These are phyloP conservation scores for Pulveroboletus sp. DNA, from an alignment of 768 basidiomycete genomes.

Conservation along the genomic window DNA sequence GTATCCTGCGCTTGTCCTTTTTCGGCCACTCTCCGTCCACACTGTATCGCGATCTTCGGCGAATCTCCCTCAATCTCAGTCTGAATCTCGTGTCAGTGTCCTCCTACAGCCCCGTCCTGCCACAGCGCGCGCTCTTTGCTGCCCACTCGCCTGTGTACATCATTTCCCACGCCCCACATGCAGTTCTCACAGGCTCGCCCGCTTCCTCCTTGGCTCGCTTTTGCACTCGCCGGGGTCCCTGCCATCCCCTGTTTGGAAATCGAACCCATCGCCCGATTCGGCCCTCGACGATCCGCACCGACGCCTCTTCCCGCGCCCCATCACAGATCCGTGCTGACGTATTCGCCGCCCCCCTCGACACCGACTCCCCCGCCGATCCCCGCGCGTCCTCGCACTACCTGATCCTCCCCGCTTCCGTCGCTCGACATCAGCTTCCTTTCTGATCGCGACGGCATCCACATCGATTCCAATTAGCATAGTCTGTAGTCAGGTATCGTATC, in stretches of 20 bases:
- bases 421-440: slow-evolving; percentile 20
- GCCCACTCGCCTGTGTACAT: neutral
- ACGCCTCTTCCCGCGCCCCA: slow-evolving; percentile 10
- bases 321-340: slow-evolving; percentile 16
- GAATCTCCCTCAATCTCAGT: slow-evolving; percentile 30
- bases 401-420: slow-evolving; percentile 18
- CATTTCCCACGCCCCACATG: slow-evolving; percentile 13
- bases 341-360: slow-evolving; percentile 20
- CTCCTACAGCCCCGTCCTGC: slow-evolving; percentile 17
- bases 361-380: slow-evolving; percentile 15
- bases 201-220: slow-evolving; percentile 30
- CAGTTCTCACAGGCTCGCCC: slow-evolving; percentile 20
- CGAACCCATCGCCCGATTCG: slow-evolving; percentile 17
- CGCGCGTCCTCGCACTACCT: slow-evolving; percentile 2
- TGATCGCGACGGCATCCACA: slow-evolving; percentile 2
- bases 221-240: slow-evolving; percentile 29
- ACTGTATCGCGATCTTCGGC: slow-evolving; percentile 30
- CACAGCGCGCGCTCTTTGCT: slow-evolving; percentile 28
- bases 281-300: slow-evolving; percentile 33
- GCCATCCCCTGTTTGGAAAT: slow-evolving; percentile 18
- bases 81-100: slow-evolving; percentile 31
- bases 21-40: slow-evolving; percentile 31
- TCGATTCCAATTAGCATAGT: slow-evolving; percentile 27
- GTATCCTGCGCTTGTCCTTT: slow-evolving; percentile 28
- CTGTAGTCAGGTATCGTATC: slow-evolving; percentile 31